Evolutionary conservation across 805 yeast genomes (phyloP), one percentile per base, ranked within the genome.

Genomic region (Yarrowia sp.): DNA sequence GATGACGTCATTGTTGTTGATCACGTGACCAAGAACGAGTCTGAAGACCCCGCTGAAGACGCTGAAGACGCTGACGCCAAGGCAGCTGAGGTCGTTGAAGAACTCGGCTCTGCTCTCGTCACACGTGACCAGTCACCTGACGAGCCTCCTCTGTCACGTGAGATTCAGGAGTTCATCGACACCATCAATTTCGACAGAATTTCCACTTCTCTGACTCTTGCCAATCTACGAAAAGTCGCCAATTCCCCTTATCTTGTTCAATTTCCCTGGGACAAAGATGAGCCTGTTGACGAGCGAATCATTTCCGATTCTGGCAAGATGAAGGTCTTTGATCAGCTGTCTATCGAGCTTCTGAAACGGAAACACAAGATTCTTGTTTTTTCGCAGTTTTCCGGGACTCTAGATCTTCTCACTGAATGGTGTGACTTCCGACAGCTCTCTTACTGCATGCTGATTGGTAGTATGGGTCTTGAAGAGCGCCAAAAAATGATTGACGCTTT

Each of bases 171-270:
- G 35, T 55, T 22, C 43, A 19, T 40, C 9, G 14, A 55, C 0
- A 2, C 45, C 15, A 38, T 45, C 19, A n/a, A 15, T 5, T 43
- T 42, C 14, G 9, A 22, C 56, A 22, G 38, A 19, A 19, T 55
- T 19, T 45, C 66, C 19, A 38, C 55, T 11, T 35, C 46, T 5
- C 15, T 38, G 14, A 49, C 55, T 15, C 38, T 48, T 35, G 22
- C 43, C n/a, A 15, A 41, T 16, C 41, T 59, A 8, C 19, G 58
- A 45, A 48, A 46, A 8, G 59, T 68, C 15, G 56, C 67, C 35
- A 89, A 92, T 74, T 89, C 97, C 0, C 97, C 98, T 0, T 90
- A 89, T 74, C 76, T 90, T 52, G 91, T 90, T 75, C 91, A 88
- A 78, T 89, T 87, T 71, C 98, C 98, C 0, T 91, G 88, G 84